phyloP scores from a whole-genome alignment of 495 filamentous ascomycete genomes.

The Penicillium tannophilum region DNA sequence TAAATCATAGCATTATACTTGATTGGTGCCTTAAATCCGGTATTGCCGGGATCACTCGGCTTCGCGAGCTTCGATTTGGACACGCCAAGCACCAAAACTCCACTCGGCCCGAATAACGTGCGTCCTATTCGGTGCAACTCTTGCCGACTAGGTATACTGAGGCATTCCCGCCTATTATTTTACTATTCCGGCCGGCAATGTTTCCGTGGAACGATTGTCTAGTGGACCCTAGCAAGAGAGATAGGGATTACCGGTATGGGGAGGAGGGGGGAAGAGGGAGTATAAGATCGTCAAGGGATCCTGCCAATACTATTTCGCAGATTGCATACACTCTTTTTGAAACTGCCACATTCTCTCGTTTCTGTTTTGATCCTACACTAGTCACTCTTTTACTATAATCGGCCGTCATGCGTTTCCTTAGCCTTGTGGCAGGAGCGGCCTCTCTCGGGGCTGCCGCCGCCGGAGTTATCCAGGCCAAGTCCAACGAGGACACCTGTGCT shows the following conservation, averaged over 20 bases:
- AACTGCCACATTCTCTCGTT: not conserved
- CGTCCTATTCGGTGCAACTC: not conserved
- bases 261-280: too few species aligned
- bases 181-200: not conserved
- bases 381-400: constrained; percentile 9
- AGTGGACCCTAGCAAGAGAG: not conserved
- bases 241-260: not conserved
- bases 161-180: not conserved
- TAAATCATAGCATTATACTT: not conserved
- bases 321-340: not conserved
- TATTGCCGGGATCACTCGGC: not conserved
- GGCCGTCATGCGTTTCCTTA: constrained; percentile 11
- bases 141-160: not conserved
- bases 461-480: constrained; percentile 12
- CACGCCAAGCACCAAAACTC: not conserved
- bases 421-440: constrained; percentile 12
- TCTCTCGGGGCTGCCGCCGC: constrained; percentile 17
- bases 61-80: not conserved
- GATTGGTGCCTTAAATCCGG: not conserved
- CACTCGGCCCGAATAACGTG: not conserved
- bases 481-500: constrained; percentile 15
- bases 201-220: not conserved
- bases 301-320: not conserved
- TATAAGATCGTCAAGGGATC: not conserved
- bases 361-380: not conserved